Evolutionary conservation across 495 filamentous ascomycete species (phyloP).

Genomic region (Amniculicola lignicola): DNA sequence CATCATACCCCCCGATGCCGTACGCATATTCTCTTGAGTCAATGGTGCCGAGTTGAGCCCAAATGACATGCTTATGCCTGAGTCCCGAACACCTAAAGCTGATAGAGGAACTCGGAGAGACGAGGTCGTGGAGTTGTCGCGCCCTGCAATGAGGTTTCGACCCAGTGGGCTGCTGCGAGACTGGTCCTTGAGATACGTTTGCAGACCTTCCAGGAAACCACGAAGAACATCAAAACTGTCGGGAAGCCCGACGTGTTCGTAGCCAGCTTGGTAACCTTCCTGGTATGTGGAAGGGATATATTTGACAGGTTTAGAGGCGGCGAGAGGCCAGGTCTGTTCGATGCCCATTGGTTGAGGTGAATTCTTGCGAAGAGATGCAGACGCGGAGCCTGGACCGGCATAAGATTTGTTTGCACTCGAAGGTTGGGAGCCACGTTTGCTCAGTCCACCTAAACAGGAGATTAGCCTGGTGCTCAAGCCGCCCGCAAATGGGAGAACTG

Average conservation of each 20-base stretch:
- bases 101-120: slow-evolving; percentile 3
- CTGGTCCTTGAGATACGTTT: slow-evolving; percentile 10
- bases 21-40: slow-evolving; percentile 12
- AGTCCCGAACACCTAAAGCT: slow-evolving; percentile 7
- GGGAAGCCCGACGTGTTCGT: slow-evolving; percentile 29
- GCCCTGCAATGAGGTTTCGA: background rate
- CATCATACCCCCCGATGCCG: background rate
- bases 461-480: background rate
- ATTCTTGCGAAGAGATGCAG: background rate
- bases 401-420: background rate
- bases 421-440: background rate
- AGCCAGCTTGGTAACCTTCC: slow-evolving; percentile 39
- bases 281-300: slow-evolving; percentile 27
- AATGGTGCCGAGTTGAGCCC: background rate
- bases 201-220: slow-evolving; percentile 36
- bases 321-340: background rate
- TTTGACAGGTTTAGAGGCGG: background rate
- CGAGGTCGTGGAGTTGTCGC: background rate
- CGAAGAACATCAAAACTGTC: slow-evolving; percentile 32
- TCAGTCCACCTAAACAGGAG: slow-evolving; percentile 13
- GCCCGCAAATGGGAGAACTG: background rate
- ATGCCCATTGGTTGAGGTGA: slow-evolving; percentile 2
- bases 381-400: background rate
- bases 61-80: slow-evolving; percentile 24
- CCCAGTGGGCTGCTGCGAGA: background rate